Evolutionary conservation across 257 asterid genomes (phyloP), one percentile per base, ranked within the genome.

Genomic region (Ophiorrhiza pumila): DNA sequence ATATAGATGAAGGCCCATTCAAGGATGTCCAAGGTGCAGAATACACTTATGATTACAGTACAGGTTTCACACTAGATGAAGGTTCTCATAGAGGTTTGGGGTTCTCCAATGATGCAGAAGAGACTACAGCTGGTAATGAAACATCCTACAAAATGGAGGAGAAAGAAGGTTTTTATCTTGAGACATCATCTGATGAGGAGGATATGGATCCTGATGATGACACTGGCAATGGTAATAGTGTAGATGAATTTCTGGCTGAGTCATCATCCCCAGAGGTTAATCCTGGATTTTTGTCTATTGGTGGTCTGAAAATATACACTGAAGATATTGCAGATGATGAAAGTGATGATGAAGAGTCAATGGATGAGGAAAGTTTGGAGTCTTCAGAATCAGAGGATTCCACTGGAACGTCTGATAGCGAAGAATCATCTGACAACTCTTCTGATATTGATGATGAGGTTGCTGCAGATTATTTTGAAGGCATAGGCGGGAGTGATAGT

Each of bases 401-500:
- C 66, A 73, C 84, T 23, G 80, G 69, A 59, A 74, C 88, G 37
- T 86, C 90, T 32, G 96, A 82, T 37, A 82, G 83, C 74, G 89
- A 78, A 62, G 83, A 74, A 43, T 65, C 74, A 41, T 86, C 89
- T 27, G 82, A 80, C 71, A 87, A 89, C 78, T 90, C 84, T 78
- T 87, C 97, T 57, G 95, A 89, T 69, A 68, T 94, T 53, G 98
- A 94, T 71, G 98, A 88, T 29, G 98, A 83, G 74, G 85, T 94
- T 68, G 99, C 97, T 74, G 90, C 81, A 53, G 99, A 94, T 90
- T 94, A 91, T 80, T 81, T 84, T 70, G 93, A 90, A 80, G 89
- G 99, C 58, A 91, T 84, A 71, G 97, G 95, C 50, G 96, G 95
- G 43, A 71, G 57, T 80, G 63, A 65, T 34, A 65, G 83, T 65